Evolutionary conservation across 352 stramenopile species (phyloP).

Genomic region (Phytophthora podocarpi): DNA sequence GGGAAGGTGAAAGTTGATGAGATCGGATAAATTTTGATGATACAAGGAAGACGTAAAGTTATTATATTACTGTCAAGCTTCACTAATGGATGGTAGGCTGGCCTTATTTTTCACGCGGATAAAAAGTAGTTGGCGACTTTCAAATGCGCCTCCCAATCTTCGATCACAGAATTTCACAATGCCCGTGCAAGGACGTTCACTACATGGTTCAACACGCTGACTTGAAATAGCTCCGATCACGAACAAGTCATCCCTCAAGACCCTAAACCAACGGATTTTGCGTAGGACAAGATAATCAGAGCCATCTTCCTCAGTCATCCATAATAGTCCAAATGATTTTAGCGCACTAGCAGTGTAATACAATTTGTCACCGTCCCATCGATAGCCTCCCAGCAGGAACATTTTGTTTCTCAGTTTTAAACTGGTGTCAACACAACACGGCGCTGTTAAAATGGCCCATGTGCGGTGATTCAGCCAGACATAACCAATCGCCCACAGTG

Average conservation of each 20-base stretch:
- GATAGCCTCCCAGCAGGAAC: conserved; percentile 20
- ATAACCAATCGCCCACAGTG: conserved; percentile 10
- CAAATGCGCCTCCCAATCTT: not conserved
- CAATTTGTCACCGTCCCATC: conserved; percentile 1
- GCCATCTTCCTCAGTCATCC: conserved; percentile 13
- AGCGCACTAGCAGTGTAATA: conserved; percentile 19
- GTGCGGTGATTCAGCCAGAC: conserved; percentile 14
- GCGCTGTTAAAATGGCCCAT: conserved; percentile 5
- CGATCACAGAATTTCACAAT: conserved; percentile 6
- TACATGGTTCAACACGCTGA: not conserved
- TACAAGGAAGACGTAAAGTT: no score
- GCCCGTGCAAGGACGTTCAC: conserved; percentile 1
- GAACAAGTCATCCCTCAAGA: conserved; percentile 10
- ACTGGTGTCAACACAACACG: conserved; percentile 22
- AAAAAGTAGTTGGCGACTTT: not conserved
- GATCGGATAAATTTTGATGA: no score
- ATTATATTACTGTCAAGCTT: no score
- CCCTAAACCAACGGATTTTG: conserved; percentile 21
- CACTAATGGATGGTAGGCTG: not conserved
- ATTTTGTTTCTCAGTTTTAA: conserved; percentile 21
- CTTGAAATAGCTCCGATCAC: conserved; percentile 4
- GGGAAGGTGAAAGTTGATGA: no score
- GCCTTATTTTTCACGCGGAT: conserved; percentile 4
- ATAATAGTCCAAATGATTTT: conserved; percentile 22
- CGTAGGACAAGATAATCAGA: conserved; percentile 16